These are phyloP conservation scores for Saccharomycopsis capsularis DNA, from an alignment of 805 yeast genomes.

Conservation along the genomic window DNA sequence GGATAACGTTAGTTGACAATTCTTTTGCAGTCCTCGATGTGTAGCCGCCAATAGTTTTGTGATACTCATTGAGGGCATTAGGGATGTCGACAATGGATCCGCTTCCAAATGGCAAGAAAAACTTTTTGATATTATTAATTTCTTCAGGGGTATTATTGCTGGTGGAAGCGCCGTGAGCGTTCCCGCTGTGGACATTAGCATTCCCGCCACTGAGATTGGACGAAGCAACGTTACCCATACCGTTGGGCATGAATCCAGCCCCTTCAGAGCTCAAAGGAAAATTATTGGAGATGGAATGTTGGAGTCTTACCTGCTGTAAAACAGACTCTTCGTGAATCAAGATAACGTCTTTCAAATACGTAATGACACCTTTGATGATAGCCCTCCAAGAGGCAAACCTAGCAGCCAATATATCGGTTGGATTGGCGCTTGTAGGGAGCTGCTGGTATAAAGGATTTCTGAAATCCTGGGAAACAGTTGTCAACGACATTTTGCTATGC, in stretches of 20 bases:
- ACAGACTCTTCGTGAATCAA: slow-evolving; percentile 84
- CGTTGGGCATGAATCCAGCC: slow-evolving; percentile 18
- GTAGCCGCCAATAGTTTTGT: slow-evolving; percentile 49
- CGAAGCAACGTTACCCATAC: background rate
- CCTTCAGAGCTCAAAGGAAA: slow-evolving; percentile 32
- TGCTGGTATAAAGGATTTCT: slow-evolving; percentile 39
- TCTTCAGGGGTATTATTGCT: slow-evolving; percentile 29
- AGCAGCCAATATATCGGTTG: slow-evolving; percentile 80
- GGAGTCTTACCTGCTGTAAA: slow-evolving; percentile 72
- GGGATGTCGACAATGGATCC: slow-evolving; percentile 57
- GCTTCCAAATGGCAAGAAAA: slow-evolving; percentile 51
- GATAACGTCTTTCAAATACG: slow-evolving; percentile 71
- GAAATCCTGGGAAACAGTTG: slow-evolving; percentile 2
- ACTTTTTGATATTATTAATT: slow-evolving; percentile 31
- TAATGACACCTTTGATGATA: slow-evolving; percentile 65
- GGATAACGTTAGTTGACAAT: slow-evolving; percentile 52
- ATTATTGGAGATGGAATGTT: slow-evolving; percentile 56
- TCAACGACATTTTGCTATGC: slow-evolving; percentile 7
- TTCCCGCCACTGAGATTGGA: background rate
- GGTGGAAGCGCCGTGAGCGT: too few species aligned
- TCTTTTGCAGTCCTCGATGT: slow-evolving; percentile 56
- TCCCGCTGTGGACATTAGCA: slow-evolving; percentile 20
- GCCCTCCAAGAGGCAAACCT: slow-evolving; percentile 85
- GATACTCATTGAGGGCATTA: slow-evolving; percentile 44
- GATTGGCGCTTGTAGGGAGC: slow-evolving; percentile 59